These are phyloP conservation scores for Glebionis coronaria DNA, from an alignment of 129 eudicot species.

Conservation along the genomic window DNA sequence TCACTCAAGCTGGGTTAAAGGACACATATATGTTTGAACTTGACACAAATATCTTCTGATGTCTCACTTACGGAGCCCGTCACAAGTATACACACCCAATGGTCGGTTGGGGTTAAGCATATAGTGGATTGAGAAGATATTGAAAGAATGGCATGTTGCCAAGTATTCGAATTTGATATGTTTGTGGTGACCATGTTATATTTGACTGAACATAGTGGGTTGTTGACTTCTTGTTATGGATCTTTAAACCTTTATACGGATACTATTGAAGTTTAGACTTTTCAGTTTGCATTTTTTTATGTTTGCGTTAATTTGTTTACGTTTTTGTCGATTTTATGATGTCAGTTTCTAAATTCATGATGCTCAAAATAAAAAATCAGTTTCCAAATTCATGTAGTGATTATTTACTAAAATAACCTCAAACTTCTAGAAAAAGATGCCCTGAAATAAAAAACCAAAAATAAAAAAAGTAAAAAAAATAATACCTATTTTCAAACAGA, in stretches of 20 bases:
- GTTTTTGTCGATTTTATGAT: too few species aligned
- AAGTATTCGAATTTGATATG: slow-evolving; percentile 6
- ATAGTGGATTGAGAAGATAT: slow-evolving; percentile 9
- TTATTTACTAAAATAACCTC: too few species aligned
- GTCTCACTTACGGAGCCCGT: background rate
- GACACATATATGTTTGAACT: background rate
- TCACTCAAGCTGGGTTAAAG: slow-evolving; percentile 54
- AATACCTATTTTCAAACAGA: too few species aligned
- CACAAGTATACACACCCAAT: background rate
- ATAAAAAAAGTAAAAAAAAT: too few species aligned
- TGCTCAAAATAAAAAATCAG: too few species aligned
- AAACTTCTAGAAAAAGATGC: too few species aligned
- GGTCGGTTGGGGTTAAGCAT: slow-evolving; percentile 19
- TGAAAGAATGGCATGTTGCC: slow-evolving; percentile 1
- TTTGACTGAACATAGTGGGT: slow-evolving; percentile 13
- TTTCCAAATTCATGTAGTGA: too few species aligned
- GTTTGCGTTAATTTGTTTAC: too few species aligned
- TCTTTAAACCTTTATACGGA: slow-evolving; percentile 9
- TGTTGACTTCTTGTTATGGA: slow-evolving; percentile 2
- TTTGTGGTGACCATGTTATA: slow-evolving; percentile 7
- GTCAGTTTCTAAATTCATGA: too few species aligned
- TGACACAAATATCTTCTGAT: background rate
- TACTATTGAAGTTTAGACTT: background rate
- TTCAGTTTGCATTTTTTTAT: background rate
- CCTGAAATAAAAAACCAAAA: too few species aligned